Evolutionary conservation across 495 filamentous ascomycete species (phyloP).

Genomic region (Clavariopsis aquatica): DNA sequence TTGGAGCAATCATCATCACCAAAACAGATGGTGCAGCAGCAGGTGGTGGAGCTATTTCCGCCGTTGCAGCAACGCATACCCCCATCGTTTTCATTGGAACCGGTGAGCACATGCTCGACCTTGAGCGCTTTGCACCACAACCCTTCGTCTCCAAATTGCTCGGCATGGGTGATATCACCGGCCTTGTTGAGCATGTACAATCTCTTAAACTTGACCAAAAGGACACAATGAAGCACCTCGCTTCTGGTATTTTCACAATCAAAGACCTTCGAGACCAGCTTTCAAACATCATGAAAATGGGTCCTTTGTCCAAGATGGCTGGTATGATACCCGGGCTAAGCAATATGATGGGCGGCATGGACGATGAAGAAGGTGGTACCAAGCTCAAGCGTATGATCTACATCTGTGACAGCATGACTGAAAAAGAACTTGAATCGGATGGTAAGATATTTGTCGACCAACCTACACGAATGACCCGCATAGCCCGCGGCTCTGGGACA

Average conservation of each 20-base stretch:
- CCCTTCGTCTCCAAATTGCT: slow-evolving; percentile 88
- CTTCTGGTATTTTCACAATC: slow-evolving; percentile 92
- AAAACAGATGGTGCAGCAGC: slow-evolving; percentile 96
- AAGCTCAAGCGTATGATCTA: slow-evolving; percentile 99
- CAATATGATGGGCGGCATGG: slow-evolving; percentile 89
- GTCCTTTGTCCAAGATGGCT: slow-evolving; percentile 93
- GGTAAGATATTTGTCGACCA: slow-evolving; percentile 92
- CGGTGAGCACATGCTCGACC: slow-evolving; percentile 92
- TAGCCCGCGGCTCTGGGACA: slow-evolving; percentile 87
- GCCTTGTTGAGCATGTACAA: slow-evolving; percentile 95
- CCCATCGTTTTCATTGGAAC: slow-evolving; percentile 98
- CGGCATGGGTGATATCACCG: slow-evolving; percentile 96
- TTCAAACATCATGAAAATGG: slow-evolving; percentile 99
- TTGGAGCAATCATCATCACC: slow-evolving; percentile 97
- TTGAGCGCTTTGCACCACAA: slow-evolving; percentile 88
- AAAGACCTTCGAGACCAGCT: slow-evolving; percentile 95
- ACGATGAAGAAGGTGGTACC: slow-evolving; percentile 89
- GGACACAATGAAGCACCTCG: slow-evolving; percentile 98
- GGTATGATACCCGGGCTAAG: slow-evolving; percentile 97
- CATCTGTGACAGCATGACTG: slow-evolving; percentile 97
- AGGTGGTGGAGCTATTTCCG: slow-evolving; percentile 96
- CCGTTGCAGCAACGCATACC: slow-evolving; percentile 92
- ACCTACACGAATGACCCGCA: slow-evolving; percentile 89
- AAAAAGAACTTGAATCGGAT: slow-evolving; percentile 89
- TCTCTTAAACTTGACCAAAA: slow-evolving; percentile 96